Evolutionary conservation across 2,329 filamentous ascomycete species (phyloP).

Genomic region (Claviceps sp.): DNA sequence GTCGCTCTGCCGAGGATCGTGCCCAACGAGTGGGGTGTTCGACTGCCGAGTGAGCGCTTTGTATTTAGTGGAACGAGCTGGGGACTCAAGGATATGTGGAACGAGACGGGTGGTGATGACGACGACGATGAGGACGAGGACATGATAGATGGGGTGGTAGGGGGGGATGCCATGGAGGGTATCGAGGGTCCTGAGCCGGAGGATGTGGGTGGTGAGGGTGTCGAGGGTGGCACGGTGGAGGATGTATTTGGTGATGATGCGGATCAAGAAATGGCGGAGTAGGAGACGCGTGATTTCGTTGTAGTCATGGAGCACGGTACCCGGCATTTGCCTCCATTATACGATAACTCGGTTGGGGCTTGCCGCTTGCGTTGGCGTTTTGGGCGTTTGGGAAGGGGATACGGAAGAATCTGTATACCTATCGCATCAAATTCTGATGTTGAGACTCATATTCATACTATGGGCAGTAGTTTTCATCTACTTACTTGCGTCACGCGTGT

Average conservation of each 20-base stretch:
- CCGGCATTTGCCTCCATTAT: neutral
- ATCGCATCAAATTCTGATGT: neutral
- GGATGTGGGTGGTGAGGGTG: constrained; percentile 31
- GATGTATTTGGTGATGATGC: constrained; percentile 42
- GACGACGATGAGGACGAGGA: constrained; percentile 27
- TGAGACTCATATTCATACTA: neutral
- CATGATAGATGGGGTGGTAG: constrained; percentile 20
- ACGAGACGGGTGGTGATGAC: constrained; percentile 29
- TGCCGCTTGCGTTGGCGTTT: constrained; percentile 5
- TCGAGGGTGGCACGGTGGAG: constrained; percentile 37
- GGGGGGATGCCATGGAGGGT: constrained; percentile 35
- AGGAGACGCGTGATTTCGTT: constrained; percentile 2
- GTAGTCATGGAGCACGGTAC: neutral
- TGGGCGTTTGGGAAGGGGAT: constrained; percentile 2
- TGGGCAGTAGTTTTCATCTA: neutral
- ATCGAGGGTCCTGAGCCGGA: constrained; percentile 28
- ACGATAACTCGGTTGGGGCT: too few relatives aligned
- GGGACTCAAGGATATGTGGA: constrained; percentile 49
- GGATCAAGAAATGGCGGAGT: constrained; percentile 43
- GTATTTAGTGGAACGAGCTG: constrained; percentile 53
- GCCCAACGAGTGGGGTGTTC: constrained; percentile 53
- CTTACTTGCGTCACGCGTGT: too few relatives aligned
- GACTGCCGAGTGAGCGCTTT: constrained; percentile 54
- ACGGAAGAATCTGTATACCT: neutral
- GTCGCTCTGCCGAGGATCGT: constrained; percentile 49